Evolutionary conservation across 257 asterid genomes (phyloP), one percentile per base, ranked within the genome.

Genomic region (Solanum raphanifolium): DNA sequence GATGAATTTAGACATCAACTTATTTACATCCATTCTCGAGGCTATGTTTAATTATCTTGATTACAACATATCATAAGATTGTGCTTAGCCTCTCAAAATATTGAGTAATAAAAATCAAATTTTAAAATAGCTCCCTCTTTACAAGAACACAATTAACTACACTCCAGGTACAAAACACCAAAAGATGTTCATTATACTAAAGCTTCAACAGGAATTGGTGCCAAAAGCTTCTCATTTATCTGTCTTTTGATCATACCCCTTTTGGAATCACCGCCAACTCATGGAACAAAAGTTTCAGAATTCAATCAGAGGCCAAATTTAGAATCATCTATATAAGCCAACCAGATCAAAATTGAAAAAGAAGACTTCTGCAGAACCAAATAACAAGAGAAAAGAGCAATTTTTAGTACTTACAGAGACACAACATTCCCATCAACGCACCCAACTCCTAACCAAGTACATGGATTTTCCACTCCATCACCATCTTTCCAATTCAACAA

Each of bases 381-480:
- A 34, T 20, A 72, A 12, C 35, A 66, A 65, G 36, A 68, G 38
- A 71, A 71, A 71, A 71, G 16, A 75, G 21, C n/a, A 20, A 9
- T 4, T 29, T 81, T 27, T 8, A n/a, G 35, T 88, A 93, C 98
- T 95, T 92, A 95, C 99, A 95, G 78, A 84, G 91, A 90, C 34
- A 93, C 95, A 88, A 93, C 98, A 89, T 86, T 83, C 87, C 94
- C 96, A 85, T 89, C 75, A 52, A 91, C 91, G 90, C 98, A 97
- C 86, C 91, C 94, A 90, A 97, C 90, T 65, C 98, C 98, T 90
- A 88, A 91, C 98, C 98, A 97, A 86, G 90, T 91, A 92, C 98
- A 97, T 0, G 96, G 98, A 87, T 90, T 91, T 78, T 90, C 94
- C 35, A 90, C 91, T 85, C 94, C 97, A 46, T 85, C 86, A 86